Evolutionary conservation across 73 alveolate genomes (phyloP).

Genomic region (Paramecium bursaria): DNA sequence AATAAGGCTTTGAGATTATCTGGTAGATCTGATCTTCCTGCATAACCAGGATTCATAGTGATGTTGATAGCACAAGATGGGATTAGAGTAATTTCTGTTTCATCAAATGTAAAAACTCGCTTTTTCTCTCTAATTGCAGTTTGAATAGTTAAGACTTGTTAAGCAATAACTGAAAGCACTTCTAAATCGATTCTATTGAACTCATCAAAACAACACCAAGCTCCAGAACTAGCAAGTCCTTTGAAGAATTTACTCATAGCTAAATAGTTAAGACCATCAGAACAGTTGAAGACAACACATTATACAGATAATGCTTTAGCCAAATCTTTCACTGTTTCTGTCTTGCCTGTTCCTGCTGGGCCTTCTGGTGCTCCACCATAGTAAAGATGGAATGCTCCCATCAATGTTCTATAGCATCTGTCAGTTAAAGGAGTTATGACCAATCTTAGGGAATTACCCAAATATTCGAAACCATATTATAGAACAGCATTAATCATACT

Average conservation of each 20-base stretch:
- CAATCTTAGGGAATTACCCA: constrained; percentile 96
- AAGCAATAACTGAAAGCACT: constrained; percentile 99
- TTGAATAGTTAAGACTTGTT: constrained; percentile 92
- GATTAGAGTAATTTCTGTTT: constrained; percentile 83
- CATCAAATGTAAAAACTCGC: constrained; percentile 96
- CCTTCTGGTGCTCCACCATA: constrained; percentile 99
- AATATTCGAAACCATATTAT: constrained; percentile 92
- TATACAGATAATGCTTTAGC: constrained; percentile 99
- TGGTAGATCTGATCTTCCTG: constrained; percentile 99
- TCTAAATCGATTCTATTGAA: constrained; percentile 99
- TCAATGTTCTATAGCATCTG: constrained; percentile 98
- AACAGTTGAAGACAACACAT: constrained; percentile 99
- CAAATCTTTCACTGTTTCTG: constrained; percentile 97
- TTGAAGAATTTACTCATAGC: constrained; percentile 99
- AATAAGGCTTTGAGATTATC: constrained; percentile 97
- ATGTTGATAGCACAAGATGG: constrained; percentile 99
- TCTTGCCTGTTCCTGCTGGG: constrained; percentile 95
- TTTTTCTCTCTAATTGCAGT: constrained; percentile 87
- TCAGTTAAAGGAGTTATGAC: constrained; percentile 99
- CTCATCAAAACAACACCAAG: constrained; percentile 99
- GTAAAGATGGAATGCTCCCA: constrained; percentile 99
- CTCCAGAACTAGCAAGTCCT: constrained; percentile 99
- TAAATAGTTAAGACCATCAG: constrained; percentile 95
- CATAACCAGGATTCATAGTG: constrained; percentile 99
- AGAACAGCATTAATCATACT: constrained; percentile 64